Base-by-base conservation (phyloP, 2,329 filamentous ascomycete genomes). In the Aspergillus ochraceus region DNA sequence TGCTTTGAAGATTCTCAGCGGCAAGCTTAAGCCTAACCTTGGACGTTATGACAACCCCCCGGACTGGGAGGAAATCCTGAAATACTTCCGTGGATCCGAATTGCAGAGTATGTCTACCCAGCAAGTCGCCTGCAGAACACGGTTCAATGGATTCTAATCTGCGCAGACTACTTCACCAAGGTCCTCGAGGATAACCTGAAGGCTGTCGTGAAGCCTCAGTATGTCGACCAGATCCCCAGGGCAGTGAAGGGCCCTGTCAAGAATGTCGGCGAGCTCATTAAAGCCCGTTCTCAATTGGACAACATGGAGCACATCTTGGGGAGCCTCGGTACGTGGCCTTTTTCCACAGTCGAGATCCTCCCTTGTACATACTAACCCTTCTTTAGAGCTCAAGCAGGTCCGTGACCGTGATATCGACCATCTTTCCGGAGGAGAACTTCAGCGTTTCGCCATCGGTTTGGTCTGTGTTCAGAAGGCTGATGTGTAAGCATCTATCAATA, bases 11-110 rank as follows among this genome's bases (percentile, higher is more conserved):
- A 97, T 99, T 77, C 88, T 99, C 71, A 96, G 92, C 73, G 95
- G 95, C 75, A 99, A 98, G 82, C 85, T 99, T 72, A 99, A 99
- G 87, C 95, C 95, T 61, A 99, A 99, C 78, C 79, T 99, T 79
- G 95, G 96, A 67, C 86, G 90, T 74, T 97, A 90, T 76, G 93
- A 98, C 68, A 96, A 98, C 79, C 94, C 95, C 9, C 96, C 95
- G 14, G 95, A 99, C 77, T 99, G 96, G 95, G 93, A 98, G 81
- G 95, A 98, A 80, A 96, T 99, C 61, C 86, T 99, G 80, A 97
- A 95, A 82, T 90, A 99, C 79, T 99, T 97, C 85, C 89, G 95
- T 80, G 95, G 95, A 61, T 98, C 94, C 47, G 95, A 99, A 77
- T 81, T 99, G 71, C 95, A 99, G 80, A 98, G 92, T 96, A 81